Base-by-base conservation (phyloP, 2,329 filamentous ascomycete species). In the Ophiostoma himal-ulmi region DNA sequence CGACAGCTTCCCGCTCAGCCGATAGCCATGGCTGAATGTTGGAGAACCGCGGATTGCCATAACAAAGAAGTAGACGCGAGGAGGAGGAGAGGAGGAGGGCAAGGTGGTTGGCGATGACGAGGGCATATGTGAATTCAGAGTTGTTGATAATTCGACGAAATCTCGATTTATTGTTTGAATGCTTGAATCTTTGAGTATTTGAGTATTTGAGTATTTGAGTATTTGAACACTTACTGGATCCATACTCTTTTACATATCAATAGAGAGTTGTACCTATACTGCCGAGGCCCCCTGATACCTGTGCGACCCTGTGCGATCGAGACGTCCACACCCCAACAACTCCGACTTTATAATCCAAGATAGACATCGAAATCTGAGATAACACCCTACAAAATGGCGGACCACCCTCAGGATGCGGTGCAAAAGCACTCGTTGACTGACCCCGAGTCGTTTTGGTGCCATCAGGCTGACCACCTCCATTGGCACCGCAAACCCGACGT, bases 401-500 rank as follows among this genome's bases (percentile, higher is more conserved):
- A 57, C 52, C 62, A 65, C 8, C 34, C 36, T n/a, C 85, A 87
- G 75, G 85, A 87, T 74, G 80, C 83, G 67, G 80, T 83, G 73
- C 81, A 86, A 62, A 77, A 77, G 67, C 80, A 80, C 72, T 94
- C 91, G 69, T 84, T 95, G 67, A 78, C 80, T n/a, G 81, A 91
- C 73, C 91, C 91, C 0, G 86, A 91, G 73, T 77, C 81, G 6
- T 96, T 96, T 81, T 96, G 93, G 93, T 81, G 81, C 30, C 83
- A 84, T 70, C 91, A 95, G 77, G 93, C 93, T 5, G 83, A 87
- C 64, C 86, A 91, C 30, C 82, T 98, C 3, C 81, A 90, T 78
- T 97, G 94, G 94, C 90, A 96, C 80, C 90, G 88, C 76, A 84
- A 86, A 70, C 94, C 94, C 8, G 85, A 85, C 14, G 82, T 84